Conservation (phyloP, 1,284 basidiomycete genomes). For the Moniliella sp. region DNA sequence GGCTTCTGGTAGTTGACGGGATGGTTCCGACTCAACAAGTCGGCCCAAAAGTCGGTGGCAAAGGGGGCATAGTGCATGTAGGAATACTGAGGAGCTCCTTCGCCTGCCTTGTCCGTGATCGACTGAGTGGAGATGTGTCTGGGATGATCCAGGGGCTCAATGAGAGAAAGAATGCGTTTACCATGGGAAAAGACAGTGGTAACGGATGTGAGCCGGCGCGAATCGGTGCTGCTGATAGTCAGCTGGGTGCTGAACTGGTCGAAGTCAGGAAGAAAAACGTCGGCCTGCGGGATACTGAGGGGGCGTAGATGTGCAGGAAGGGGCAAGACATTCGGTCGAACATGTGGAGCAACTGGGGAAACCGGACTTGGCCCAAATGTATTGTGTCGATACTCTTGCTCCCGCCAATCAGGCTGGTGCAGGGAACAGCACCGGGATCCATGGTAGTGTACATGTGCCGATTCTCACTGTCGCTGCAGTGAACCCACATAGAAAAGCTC, state of each 20-base stretch:
- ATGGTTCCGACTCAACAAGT: slow-evolving; percentile 30
- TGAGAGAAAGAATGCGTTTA: slow-evolving; percentile 28
- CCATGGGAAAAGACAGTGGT: slow-evolving; percentile 34
- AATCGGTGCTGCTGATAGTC: slow-evolving; percentile 19
- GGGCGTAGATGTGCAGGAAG: slow-evolving; percentile 35
- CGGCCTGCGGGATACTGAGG: slow-evolving; percentile 30
- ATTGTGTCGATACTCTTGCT: slow-evolving; percentile 17
- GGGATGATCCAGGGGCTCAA: slow-evolving; percentile 24
- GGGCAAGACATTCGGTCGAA: slow-evolving; percentile 33
- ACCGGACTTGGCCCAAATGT: slow-evolving; percentile 19
- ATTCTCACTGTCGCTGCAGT: slow-evolving; percentile 19
- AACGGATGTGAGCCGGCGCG: slow-evolving; percentile 19
- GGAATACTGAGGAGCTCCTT: slow-evolving; percentile 2
- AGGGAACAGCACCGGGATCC: too few relatives aligned
- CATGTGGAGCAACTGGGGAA: slow-evolving; percentile 32
- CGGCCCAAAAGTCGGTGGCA: slow-evolving; percentile 32
- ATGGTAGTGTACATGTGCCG: slow-evolving; percentile 30
- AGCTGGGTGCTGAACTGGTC: slow-evolving; percentile 27
- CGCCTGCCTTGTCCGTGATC: too few relatives aligned
- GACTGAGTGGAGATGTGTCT: too few relatives aligned
- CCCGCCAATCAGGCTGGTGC: too few relatives aligned
- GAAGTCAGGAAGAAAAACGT: slow-evolving; percentile 16
- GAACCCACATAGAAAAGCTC: slow-evolving; percentile 30
- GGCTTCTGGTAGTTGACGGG: slow-evolving; percentile 22
- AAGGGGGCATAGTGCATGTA: slow-evolving; percentile 32